Base-by-base conservation (phyloP, 2,329 filamentous ascomycete species). In the Fusarium staphyleae region DNA sequence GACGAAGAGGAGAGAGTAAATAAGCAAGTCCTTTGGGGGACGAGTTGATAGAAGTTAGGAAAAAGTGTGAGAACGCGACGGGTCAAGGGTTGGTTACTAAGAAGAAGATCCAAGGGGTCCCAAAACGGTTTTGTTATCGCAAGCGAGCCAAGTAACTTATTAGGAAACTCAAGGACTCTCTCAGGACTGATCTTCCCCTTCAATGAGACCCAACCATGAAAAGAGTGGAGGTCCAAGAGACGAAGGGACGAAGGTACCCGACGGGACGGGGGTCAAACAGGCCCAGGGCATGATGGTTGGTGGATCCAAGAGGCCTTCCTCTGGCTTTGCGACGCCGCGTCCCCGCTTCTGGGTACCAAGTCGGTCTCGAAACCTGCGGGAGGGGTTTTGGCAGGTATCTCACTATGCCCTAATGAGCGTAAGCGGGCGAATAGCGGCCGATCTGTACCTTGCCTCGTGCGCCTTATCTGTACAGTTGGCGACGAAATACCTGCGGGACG, bases 61-160 rank as follows among this genome's bases (percentile, higher is more conserved):
- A 22, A 12, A 30, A 49, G 35, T 39, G 10, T 37, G 41, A 61
- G 41, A 51, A 32, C n/a, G 41, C 30, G 49, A 51, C 18, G 26
- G 42, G 14, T 15, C 18, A 19, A 44, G 55, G 41, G 43, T 48
- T 41, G 44, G 22, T 30, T 30, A 35, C 35, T 40, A 32, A 60
- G 56, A 56, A 48, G 34, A 58, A 62, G 34, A 62, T 58, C 46
- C 34, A 51, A 51, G 39, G 52, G 53, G 32, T 53, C 34, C 12
- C 32, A 42, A 59, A 62, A 59, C 54, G 54, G 42, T 59, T 55
- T 62, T 55, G 58, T 55, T 52, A 62, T 62, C 49, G 49, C 51
- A 52, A 24, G 51, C 51, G 49, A 58, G 50, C 43, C 35, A 47
- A 46, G 24, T n/a, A 30, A 30, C 28, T 30, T 13, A 10, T 4